Conservation (phyloP, 805 yeast genomes). For the Zygosaccharomyces rouxii region DNA sequence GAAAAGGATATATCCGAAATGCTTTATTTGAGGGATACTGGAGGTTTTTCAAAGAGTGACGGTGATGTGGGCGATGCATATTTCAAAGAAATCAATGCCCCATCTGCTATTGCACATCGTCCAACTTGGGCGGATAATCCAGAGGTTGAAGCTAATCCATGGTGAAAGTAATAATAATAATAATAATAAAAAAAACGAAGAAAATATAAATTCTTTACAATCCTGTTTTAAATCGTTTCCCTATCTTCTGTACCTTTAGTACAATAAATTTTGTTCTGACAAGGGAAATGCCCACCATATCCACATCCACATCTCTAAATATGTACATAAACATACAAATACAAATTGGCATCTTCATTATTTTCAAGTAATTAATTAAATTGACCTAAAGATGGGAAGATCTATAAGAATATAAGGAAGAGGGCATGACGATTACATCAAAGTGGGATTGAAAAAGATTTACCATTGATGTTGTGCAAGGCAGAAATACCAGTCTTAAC, state of each 20-base stretch:
- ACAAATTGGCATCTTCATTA: conserved; percentile 4
- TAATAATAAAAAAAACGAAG: background rate
- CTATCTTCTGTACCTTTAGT: background rate
- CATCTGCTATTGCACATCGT: conserved; percentile 40
- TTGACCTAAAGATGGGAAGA: background rate
- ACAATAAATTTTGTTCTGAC: background rate
- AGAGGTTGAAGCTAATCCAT: conserved; percentile 62
- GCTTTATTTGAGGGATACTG: background rate
- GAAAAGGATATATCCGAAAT: conserved; percentile 12
- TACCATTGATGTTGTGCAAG: conserved; percentile 41
- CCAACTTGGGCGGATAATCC: conserved; percentile 47
- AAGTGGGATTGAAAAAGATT: conserved; percentile 25
- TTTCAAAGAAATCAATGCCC: conserved; percentile 69
- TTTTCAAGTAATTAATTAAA: background rate
- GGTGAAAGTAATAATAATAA: conserved; percentile 47
- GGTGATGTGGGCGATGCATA: conserved; percentile 50
- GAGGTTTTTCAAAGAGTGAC: conserved; percentile 17
- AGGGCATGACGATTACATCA: background rate
- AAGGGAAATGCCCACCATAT: background rate
- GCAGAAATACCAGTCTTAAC: conserved; percentile 40
- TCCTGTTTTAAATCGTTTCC: background rate
- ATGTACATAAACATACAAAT: conserved; percentile 4
- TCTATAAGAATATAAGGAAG: background rate
- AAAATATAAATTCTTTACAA: background rate
- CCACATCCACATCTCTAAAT: background rate